Conservation (phyloP, 768 basidiomycete species). For the Amanita exitialis region DNA sequence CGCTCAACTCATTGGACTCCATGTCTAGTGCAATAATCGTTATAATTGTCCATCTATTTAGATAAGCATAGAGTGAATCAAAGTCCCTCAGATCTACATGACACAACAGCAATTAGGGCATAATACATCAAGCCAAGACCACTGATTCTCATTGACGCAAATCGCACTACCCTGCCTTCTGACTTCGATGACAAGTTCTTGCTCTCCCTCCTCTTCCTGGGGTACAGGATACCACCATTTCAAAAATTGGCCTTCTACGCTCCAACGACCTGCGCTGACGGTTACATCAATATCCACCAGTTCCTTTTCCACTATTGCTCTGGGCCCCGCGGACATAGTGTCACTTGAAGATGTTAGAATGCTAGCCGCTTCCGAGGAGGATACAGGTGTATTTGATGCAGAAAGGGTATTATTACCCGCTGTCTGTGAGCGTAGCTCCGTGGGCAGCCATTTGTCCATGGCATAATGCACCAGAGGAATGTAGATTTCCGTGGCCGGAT, state of each 20-base stretch:
- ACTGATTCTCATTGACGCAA: background rate
- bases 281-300: slow-evolving; percentile 35
- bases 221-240: slow-evolving; percentile 48
- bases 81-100: background rate
- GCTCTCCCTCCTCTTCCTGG: slow-evolving; percentile 16
- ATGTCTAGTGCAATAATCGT: background rate
- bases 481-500: slow-evolving; percentile 69
- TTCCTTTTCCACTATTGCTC: slow-evolving; percentile 12
- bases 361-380: background rate
- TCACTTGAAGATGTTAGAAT: slow-evolving; percentile 4
- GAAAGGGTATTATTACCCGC: background rate
- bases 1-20: background rate
- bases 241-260: slow-evolving; percentile 36
- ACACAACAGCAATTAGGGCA: slow-evolving; percentile 1
- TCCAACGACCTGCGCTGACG: slow-evolving; percentile 32
- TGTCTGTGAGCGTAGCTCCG: background rate
- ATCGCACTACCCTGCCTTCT: slow-evolving; percentile 20
- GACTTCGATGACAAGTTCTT: slow-evolving; percentile 25
- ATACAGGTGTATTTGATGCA: background rate
- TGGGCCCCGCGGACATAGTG: slow-evolving; percentile 10
- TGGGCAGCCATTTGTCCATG: slow-evolving; percentile 10
- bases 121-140: background rate
- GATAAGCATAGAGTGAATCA: background rate
- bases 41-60: background rate
- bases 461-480: slow-evolving; percentile 88